phyloP scores from a whole-genome alignment of 1,284 basidiomycete genomes.

The Ustilago sp. region DNA sequence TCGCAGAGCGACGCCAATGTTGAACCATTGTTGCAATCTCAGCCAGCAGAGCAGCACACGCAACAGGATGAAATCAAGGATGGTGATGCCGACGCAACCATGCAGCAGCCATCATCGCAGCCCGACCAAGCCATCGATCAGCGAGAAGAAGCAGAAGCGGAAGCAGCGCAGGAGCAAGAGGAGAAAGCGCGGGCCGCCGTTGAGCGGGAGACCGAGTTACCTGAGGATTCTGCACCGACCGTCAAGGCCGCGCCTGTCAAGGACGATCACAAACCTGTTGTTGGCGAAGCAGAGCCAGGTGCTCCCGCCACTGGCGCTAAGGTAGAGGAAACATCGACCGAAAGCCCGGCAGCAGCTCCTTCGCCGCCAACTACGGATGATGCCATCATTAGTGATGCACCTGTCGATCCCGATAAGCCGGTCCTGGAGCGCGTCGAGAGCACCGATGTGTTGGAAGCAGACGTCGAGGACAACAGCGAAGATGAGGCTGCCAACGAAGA shows the following conservation, averaged over 20 bases:
- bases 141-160: not conserved
- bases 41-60: not conserved
- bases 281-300: not conserved
- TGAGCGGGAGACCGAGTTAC: not conserved
- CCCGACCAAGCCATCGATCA: not conserved
- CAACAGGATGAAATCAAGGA: not conserved
- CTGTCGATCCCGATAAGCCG: slow-evolving; percentile 7
- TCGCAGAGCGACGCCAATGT: slow-evolving; percentile 2
- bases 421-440: slow-evolving; percentile 27
- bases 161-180: not conserved
- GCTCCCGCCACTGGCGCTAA: not conserved
- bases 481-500: slow-evolving; percentile 18
- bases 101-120: not conserved
- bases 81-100: not conserved
- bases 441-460: slow-evolving; percentile 39
- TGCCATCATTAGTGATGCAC: not conserved
- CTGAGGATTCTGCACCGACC: not conserved
- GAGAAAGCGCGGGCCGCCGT: not conserved
- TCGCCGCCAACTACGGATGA: not conserved
- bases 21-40: not conserved
- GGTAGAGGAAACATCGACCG: not conserved
- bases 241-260: not conserved
- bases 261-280: not conserved
- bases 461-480: slow-evolving; percentile 47
- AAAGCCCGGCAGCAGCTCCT: not conserved